Evolutionary conservation across 2,329 filamentous ascomycete genomes (phyloP).

Genomic region (Fusarium papillatum): DNA sequence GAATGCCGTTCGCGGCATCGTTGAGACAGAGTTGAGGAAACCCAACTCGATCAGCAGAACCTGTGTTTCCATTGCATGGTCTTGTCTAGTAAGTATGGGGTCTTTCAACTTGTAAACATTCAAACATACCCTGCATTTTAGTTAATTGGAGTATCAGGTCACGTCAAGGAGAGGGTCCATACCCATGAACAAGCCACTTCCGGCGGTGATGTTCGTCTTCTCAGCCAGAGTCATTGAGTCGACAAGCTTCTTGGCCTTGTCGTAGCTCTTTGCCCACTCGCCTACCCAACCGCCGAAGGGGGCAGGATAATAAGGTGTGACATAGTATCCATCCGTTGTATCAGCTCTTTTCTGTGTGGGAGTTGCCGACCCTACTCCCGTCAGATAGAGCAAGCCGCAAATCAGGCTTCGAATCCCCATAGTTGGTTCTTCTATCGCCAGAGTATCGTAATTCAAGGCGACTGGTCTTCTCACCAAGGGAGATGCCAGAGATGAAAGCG

Average conservation of each 20-base stretch:
- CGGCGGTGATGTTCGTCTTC: constrained; percentile 83
- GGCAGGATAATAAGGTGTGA: constrained; percentile 76
- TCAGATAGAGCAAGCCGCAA: background rate
- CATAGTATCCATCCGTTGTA: constrained; percentile 49
- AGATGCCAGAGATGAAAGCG: background rate
- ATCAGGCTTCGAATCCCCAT: background rate
- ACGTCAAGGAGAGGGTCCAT: background rate
- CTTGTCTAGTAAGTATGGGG: constrained; percentile 47
- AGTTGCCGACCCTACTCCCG: background rate
- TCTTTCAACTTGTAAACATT: accelerated
- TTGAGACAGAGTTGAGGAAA: constrained; percentile 81
- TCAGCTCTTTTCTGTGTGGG: constrained; percentile 5
- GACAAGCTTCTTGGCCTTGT: constrained; percentile 77
- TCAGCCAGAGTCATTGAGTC: constrained; percentile 84
- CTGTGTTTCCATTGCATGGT: constrained; percentile 82
- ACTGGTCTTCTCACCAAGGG: background rate
- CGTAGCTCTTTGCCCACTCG: constrained; percentile 78
- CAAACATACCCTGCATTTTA: constrained; percentile 21
- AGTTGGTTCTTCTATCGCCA: background rate
- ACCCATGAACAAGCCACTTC: constrained; percentile 81
- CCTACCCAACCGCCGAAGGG: constrained; percentile 79
- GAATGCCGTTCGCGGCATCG: constrained; percentile 79
- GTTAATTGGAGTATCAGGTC: background rate
- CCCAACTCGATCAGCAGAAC: constrained; percentile 77
- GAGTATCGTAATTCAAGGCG: background rate